Conservation (phyloP, 1,284 basidiomycete genomes). For the Amylostereum areolatum region DNA sequence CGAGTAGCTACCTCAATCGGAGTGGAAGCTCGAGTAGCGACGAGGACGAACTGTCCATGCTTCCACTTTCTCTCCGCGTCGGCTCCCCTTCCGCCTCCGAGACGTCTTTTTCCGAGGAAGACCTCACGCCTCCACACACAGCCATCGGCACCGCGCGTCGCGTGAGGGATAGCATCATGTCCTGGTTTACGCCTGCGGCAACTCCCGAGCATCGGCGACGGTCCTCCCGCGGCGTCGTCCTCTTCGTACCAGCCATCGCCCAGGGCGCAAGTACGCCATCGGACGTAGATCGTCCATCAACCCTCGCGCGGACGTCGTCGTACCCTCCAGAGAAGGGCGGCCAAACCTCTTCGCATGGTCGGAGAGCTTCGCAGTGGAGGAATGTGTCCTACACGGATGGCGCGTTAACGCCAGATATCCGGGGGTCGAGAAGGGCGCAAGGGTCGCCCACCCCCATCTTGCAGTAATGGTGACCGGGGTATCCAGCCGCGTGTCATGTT, state of each 20-base stretch:
- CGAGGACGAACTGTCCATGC: slow-evolving; percentile 47
- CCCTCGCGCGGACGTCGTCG: too few species aligned
- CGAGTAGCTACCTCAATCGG: slow-evolving; percentile 42
- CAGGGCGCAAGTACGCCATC: background rate
- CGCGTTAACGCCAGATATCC: too few species aligned
- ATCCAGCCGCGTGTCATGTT: too few species aligned
- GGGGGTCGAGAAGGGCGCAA: too few species aligned
- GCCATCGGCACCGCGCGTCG: slow-evolving; percentile 41
- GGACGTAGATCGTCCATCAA: too few species aligned
- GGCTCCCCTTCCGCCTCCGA: slow-evolving; percentile 48
- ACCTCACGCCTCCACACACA: slow-evolving; percentile 24
- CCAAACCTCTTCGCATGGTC: too few species aligned
- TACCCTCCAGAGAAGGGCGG: too few species aligned
- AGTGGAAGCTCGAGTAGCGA: slow-evolving; percentile 37
- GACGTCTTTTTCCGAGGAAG: slow-evolving; percentile 38
- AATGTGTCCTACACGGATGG: too few species aligned
- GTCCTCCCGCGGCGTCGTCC: slow-evolving; percentile 58
- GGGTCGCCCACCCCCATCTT: too few species aligned
- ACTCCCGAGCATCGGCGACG: slow-evolving; percentile 40
- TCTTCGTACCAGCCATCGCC: slow-evolving; percentile 76
- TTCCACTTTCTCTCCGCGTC: slow-evolving; percentile 58
- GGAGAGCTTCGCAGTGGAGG: too few species aligned
- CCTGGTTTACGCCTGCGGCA: slow-evolving; percentile 39
- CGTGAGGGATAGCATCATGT: slow-evolving; percentile 49
- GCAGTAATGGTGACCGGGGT: too few species aligned